Conservation (phyloP, 768 basidiomycete genomes). For the Rhodotorula babjevae region DNA sequence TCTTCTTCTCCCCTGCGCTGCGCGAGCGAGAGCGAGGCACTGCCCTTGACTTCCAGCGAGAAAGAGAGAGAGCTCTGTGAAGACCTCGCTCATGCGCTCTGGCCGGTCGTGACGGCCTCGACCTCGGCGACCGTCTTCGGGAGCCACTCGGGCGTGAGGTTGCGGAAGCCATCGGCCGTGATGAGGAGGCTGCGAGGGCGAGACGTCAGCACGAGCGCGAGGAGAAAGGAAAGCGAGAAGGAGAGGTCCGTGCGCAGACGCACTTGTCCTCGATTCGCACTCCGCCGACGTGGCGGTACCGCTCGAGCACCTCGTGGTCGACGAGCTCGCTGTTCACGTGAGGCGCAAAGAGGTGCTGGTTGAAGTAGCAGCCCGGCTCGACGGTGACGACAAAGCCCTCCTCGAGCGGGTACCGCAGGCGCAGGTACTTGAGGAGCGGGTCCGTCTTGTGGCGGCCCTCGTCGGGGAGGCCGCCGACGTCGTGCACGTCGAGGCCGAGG, state of each 20-base stretch:
- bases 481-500: slow-evolving; percentile 90
- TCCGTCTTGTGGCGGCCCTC: slow-evolving; percentile 25
- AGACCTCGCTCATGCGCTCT: not conserved
- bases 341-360: slow-evolving; percentile 53
- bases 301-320: slow-evolving; percentile 62
- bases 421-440: slow-evolving; percentile 68
- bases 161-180: slow-evolving; percentile 67
- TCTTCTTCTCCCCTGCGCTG: not conserved
- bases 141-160: slow-evolving; percentile 69
- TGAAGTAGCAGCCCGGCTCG: slow-evolving; percentile 43
- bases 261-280: slow-evolving; percentile 83
- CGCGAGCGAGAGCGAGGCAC: not conserved
- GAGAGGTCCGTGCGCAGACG: slow-evolving; percentile 10
- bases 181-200: slow-evolving; percentile 58
- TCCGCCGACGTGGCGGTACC: slow-evolving; percentile 78
- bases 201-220: not conserved
- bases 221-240: not conserved
- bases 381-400: slow-evolving; percentile 69
- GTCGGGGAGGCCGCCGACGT: slow-evolving; percentile 48
- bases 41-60: not conserved
- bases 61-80: too few species aligned
- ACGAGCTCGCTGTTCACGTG: slow-evolving; percentile 63
- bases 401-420: slow-evolving; percentile 68
- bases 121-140: slow-evolving; percentile 73
- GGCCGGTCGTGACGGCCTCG: slow-evolving; percentile 56